Conservation (phyloP, 148 eudicot species). For the Vaccinium darrowii region DNA sequence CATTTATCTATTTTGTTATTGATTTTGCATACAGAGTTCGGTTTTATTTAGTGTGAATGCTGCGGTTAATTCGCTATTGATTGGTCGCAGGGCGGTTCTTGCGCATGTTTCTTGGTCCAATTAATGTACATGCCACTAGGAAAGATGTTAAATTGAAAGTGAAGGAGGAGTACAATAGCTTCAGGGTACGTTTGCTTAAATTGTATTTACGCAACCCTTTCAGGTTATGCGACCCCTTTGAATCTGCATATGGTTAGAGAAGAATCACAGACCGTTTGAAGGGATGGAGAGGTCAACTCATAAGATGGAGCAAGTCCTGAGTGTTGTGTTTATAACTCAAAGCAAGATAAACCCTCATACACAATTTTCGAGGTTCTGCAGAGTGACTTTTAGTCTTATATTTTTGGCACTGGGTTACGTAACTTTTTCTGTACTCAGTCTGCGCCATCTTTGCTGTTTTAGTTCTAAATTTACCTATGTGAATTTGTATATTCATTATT, state of each 20-base stretch:
- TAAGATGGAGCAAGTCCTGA: background rate
- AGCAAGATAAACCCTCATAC: background rate
- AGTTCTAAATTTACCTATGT: background rate
- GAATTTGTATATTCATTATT: background rate
- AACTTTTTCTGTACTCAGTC: background rate
- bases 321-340: background rate
- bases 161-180: constrained; percentile 90
- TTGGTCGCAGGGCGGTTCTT: constrained; percentile 58
- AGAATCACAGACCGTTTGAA: background rate
- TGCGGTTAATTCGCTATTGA: constrained; percentile 10
- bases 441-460: background rate
- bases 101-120: constrained; percentile 87
- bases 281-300: background rate
- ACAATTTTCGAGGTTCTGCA: background rate
- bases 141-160: constrained; percentile 94
- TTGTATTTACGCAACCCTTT: background rate
- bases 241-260: background rate
- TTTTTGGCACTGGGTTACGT: background rate
- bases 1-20: background rate
- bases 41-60: background rate
- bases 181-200: constrained; percentile 49
- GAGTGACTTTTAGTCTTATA: background rate
- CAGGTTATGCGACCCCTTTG: background rate
- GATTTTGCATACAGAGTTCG: background rate
- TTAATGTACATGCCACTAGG: constrained; percentile 78